Evolutionary conservation across 2,329 filamentous ascomycete species (phyloP).

Genomic region (Emergomyces pasteurianus): DNA sequence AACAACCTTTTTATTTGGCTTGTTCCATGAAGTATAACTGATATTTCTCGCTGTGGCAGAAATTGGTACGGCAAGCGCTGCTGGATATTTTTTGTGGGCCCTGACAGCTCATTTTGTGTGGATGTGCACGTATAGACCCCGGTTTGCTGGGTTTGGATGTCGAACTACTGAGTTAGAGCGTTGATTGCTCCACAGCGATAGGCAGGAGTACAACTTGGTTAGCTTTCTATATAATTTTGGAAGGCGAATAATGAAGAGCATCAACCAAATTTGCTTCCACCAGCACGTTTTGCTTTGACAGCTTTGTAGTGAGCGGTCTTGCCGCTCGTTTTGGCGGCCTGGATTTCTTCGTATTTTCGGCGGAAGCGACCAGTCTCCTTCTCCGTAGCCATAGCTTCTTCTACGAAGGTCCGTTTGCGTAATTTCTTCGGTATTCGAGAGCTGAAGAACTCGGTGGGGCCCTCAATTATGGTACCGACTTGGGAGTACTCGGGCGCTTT

Average conservation of each 20-base stretch:
- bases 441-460: constrained; percentile 77
- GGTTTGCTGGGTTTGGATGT: neutral
- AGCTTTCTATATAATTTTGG: neutral
- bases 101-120: neutral
- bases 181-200: neutral
- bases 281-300: constrained; percentile 47
- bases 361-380: constrained; percentile 60
- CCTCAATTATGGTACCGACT: constrained; percentile 77
- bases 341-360: constrained; percentile 76
- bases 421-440: constrained; percentile 75
- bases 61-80: constrained; percentile 24
- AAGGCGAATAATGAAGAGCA: neutral
- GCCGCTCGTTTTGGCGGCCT: constrained; percentile 69
- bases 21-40: neutral
- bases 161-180: neutral
- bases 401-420: constrained; percentile 72
- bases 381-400: constrained; percentile 65
- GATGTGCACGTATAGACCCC: neutral
- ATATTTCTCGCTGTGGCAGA: constrained; percentile 15
- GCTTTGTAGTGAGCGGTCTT: constrained; percentile 85
- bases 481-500: constrained; percentile 73
- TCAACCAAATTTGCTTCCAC: constrained; percentile 10
- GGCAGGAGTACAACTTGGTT: neutral
- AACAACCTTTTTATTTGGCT: neutral
- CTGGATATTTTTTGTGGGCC: constrained; percentile 13